Base-by-base conservation (phyloP, 768 basidiomycete genomes). In the Tricholoma furcatifolium region DNA sequence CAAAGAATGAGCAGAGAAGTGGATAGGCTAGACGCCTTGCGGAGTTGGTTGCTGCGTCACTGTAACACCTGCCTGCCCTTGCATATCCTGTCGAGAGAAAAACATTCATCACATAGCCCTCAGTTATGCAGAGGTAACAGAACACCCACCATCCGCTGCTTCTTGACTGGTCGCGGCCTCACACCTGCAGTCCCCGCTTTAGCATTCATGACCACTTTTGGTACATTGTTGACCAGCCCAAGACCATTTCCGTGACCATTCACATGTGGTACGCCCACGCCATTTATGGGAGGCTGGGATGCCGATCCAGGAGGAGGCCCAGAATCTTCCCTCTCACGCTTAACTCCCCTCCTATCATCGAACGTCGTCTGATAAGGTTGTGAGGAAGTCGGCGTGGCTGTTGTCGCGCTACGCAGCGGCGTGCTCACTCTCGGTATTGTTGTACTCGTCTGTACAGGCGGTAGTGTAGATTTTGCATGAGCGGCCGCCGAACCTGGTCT, bases 1-100 rank as follows among this genome's bases (percentile, higher is more conserved):
- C n/a, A n/a, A n/a, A 17, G 32, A 10, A 35, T 11, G 18, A 14
- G 38, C 43, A 21, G 12, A 23, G 39, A 8, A 31, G n/a, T 23
- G 39, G 24, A 40, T 39, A 39, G 11, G 52, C 62, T 64, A 85
- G 64, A 82, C 80, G 32, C 84, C 84, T 62, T 87, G 87, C 12
- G 87, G 87, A 20, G 87, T 88, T 32, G 86, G 84, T 61, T 86
- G 87, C 57, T 78, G 81, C 57, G 88, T 84, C 35, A 87, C 74
- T 48, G 82, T 68, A 21, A 82, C 73, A 57, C 83, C 81, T 36
- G 80, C 74, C 55, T 84, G 83, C n/a, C 83, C 85, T 62, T 83
- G 80, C 55, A 75, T 67, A 56, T 87, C 86, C 85, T 87, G 54
- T 12, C 32, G 52, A 40, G n/a, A 31, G 9, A 34, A 39, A 27